A percentile compares a stretch with the other conserved stretches of the same genome.
Conservation (phyloP, 768 basidiomycete genomes). For the Amanita jacksonii region DNA sequence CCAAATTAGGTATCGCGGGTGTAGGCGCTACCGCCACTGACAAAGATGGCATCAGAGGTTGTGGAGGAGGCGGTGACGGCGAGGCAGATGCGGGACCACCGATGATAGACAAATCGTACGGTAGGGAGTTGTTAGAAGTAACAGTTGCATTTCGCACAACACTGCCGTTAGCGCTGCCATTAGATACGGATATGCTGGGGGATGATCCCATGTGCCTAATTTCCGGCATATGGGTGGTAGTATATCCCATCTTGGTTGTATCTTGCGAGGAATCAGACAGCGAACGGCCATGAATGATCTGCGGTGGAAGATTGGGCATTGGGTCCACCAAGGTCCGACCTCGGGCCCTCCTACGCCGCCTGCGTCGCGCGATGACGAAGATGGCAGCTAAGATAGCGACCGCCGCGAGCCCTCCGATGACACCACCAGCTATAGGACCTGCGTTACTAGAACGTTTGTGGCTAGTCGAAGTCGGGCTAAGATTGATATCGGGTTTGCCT, state of each 20-base stretch:
- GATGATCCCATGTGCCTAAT: not conserved
- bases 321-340: not conserved
- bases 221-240: not conserved
- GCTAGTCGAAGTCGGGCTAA: not conserved
- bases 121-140: too few relatives aligned
- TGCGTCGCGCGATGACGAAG: not conserved
- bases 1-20: not conserved
- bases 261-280: not conserved
- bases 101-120: slow-evolving; percentile 7
- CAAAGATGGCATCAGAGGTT: not conserved
- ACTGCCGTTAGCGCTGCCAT: too few relatives aligned
- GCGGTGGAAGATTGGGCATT: not conserved
- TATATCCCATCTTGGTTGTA: not conserved
- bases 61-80: not conserved
- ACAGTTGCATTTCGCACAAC: too few relatives aligned
- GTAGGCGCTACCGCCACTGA: not conserved
- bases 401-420: not conserved
- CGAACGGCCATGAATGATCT: slow-evolving; percentile 1
- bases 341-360: not conserved
- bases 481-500: slow-evolving; percentile 3
- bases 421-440: slow-evolving; percentile 6
- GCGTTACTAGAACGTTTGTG: not conserved
- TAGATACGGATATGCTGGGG: not conserved
- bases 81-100: not conserved
- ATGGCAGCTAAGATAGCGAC: not conserved